Conservation (phyloP, 371 early-diverging fungal species). For the Apophysomyces trapeziformis region DNA sequence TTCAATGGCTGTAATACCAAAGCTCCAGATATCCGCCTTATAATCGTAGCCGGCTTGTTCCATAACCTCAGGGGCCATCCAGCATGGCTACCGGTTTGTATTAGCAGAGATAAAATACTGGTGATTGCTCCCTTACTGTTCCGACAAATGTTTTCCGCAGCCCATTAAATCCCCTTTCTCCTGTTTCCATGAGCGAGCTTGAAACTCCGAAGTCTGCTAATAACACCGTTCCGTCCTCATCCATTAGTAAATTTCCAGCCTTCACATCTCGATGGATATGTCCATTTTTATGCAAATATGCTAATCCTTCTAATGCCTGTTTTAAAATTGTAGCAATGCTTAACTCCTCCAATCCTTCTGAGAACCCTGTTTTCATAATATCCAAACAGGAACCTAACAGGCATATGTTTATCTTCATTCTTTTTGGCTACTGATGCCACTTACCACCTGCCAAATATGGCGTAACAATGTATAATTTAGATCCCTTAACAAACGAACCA, state of each 20-base stretch:
- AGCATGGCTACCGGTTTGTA: slow-evolving; percentile 57
- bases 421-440: slow-evolving; percentile 7
- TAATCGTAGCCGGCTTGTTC: slow-evolving; percentile 74
- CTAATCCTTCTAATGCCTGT: slow-evolving; percentile 82
- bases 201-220: slow-evolving; percentile 94
- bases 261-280: slow-evolving; percentile 93
- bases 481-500: slow-evolving; percentile 82
- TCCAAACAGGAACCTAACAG: slow-evolving; percentile 76
- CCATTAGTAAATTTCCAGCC: slow-evolving; percentile 87
- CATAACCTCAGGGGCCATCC: slow-evolving; percentile 85
- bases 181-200: slow-evolving; percentile 76
- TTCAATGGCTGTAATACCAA: slow-evolving; percentile 86
- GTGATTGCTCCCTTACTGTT: slow-evolving; percentile 33
- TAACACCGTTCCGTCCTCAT: slow-evolving; percentile 78
- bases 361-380: slow-evolving; percentile 81
- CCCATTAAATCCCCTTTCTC: slow-evolving; percentile 58
- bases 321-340: slow-evolving; percentile 83
- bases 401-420: background rate
- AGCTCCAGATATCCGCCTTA: slow-evolving; percentile 88
- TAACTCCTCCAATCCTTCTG: slow-evolving; percentile 83
- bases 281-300: slow-evolving; percentile 87
- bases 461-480: slow-evolving; percentile 66
- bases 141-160: slow-evolving; percentile 77
- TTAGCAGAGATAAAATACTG: slow-evolving; percentile 5
- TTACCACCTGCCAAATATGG: slow-evolving; percentile 78